Percentiles rank a stretch among this genome's conserved stretches.
phyloP scores from a whole-genome alignment of 257 asterid genomes.

The Forsythia suspensa region DNA sequence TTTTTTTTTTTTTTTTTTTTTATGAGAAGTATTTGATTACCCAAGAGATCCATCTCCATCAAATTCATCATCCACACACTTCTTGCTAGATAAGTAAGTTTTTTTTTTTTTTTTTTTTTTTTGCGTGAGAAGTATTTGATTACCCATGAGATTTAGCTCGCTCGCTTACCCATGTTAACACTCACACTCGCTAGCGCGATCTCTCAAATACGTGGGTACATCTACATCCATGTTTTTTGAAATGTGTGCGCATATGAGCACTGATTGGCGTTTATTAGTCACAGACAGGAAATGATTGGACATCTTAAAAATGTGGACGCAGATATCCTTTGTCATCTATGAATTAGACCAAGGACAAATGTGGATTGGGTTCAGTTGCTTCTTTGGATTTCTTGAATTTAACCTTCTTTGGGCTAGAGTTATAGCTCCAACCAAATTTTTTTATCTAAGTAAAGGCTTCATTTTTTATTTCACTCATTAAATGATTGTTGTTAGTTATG shows the following conservation, averaged over 20 bases:
- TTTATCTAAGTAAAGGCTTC: background rate
- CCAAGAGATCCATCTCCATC: constrained; percentile 9
- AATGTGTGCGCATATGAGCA: too few species aligned
- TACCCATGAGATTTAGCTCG: background rate
- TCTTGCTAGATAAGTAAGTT: constrained; percentile 20
- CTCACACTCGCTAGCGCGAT: constrained; percentile 45
- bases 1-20: background rate
- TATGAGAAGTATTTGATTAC: background rate
- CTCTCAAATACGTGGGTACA: constrained; percentile 60
- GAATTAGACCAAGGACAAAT: background rate
- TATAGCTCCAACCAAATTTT: background rate
- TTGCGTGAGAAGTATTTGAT: background rate
- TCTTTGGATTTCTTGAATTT: background rate
- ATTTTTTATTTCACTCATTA: background rate
- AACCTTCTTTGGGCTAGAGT: background rate
- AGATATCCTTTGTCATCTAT: background rate
- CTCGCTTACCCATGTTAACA: constrained; percentile 30
- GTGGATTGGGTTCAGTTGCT: background rate
- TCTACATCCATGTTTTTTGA: constrained; percentile 33
- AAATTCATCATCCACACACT: constrained; percentile 21
- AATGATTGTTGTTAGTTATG: background rate
- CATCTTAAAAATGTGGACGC: background rate
- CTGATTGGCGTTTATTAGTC: too few species aligned
- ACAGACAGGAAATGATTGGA: too few species aligned
- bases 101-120: background rate